Base-by-base conservation (phyloP, 805 yeast genomes). In the Teunomyces atbi region DNA sequence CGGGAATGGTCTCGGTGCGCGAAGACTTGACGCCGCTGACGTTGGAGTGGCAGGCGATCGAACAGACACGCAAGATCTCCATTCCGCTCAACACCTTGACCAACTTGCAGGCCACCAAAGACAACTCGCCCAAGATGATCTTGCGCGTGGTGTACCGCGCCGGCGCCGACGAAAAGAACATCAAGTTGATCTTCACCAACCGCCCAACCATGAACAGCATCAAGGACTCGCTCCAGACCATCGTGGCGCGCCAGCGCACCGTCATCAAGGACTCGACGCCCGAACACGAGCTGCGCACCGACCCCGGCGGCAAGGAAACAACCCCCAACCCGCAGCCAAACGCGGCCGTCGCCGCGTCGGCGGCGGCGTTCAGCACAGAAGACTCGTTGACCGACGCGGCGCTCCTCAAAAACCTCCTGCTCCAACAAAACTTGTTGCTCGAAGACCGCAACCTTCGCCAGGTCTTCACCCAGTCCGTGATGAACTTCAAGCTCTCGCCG, bases 401-500 rank as follows among this genome's bases (percentile, higher is more conserved):
- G 48, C 69, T 92, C 44, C 68, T 91, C 50, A 77, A 80, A 37
- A 89, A 94, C 61, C 75, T 82, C 37, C 83, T 81, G 42, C 70
- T 94, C 13, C 99, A 94, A 58, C 95, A 90, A 55, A 79, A 80
- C 45, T 67, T 92, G 15, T 70, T 94, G 21, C 71, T 82, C 46
- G 86, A 84, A 49, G 86, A 90, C 58, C 79, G 83, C 42, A 69
- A 68, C 6, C 71, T 94, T 45, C 81, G 89, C 72, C 77, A 80
- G 47, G 82, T 86, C 2, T 94, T 94, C 61, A 84, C 91, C 41
- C 96, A 89, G 49, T 85, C 96, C 0, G 97, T 94, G 5, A 89
- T 90, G 50, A 78, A 82, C 48, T 77, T 78, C 44, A 86, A 88
- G 13, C 68, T 92, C 38, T 84, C 89, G 4, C 88, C 95, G 0